phyloP scores from a whole-genome alignment of 73 alveolate genomes.

The Tetrahymena elliotti region DNA sequence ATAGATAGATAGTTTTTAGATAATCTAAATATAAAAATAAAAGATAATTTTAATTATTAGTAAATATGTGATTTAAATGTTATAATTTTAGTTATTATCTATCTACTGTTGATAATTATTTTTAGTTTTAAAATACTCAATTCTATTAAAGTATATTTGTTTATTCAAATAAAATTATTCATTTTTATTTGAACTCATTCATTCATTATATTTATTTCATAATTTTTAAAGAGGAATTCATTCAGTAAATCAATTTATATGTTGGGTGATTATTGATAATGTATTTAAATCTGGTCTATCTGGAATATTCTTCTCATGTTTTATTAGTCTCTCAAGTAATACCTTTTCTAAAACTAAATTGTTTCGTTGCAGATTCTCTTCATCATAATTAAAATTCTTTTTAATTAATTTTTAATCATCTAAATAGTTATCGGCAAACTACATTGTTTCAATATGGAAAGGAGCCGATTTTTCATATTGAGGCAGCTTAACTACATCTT shows the following conservation, averaged over 20 bases:
- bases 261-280: not conserved
- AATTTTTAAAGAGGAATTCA: not conserved
- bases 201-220: no score
- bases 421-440: not conserved
- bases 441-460: not conserved
- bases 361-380: not conserved
- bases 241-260: not conserved
- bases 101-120: no score
- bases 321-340: not conserved
- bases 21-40: no score
- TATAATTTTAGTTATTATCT: no score
- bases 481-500: not conserved
- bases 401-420: not conserved
- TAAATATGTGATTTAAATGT: no score
- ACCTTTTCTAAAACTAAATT: not conserved
- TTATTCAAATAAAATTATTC: not conserved
- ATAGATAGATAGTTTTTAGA: no score
- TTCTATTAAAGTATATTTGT: no score
- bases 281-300: not conserved
- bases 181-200: no score
- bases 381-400: not conserved
- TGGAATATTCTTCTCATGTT: not conserved
- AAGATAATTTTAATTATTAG: no score
- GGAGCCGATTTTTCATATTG: not conserved
- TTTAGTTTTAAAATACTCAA: no score